A percentile compares a stretch with the other conserved stretches of the same genome.
phyloP scores from a whole-genome alignment of 108 stramenopile genomes.

The Aureococcus anophagefferens region DNA sequence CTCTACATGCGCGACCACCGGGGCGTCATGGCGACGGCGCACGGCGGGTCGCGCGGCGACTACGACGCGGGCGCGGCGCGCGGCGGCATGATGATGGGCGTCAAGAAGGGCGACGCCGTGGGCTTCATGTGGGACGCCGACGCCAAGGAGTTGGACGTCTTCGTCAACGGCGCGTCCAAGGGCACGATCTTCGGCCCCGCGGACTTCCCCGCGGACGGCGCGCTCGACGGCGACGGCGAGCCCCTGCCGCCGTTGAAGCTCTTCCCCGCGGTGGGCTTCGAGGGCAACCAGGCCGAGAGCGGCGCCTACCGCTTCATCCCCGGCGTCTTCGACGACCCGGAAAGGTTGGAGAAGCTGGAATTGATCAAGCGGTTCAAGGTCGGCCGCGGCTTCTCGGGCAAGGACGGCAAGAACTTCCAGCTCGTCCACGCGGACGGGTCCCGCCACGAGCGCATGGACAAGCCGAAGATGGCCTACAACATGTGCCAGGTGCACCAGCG shows the following conservation, averaged over 20 bases:
- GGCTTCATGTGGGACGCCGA: too few species aligned
- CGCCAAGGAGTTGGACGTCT: too few species aligned
- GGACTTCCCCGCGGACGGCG: background rate
- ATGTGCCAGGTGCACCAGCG: background rate
- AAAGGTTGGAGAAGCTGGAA: background rate
- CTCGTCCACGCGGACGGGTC: background rate
- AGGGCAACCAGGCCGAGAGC: background rate
- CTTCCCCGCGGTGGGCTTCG: background rate
- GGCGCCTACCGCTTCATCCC: background rate
- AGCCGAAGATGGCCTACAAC: background rate
- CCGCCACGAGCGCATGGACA: background rate
- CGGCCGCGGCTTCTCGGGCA: background rate
- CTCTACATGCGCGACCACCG: background rate
- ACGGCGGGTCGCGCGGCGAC: too few species aligned
- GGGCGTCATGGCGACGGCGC: background rate
- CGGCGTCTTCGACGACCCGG: background rate
- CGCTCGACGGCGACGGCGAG: background rate
- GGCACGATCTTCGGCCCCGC: too few species aligned
- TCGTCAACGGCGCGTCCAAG: too few species aligned
- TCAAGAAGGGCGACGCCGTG: too few species aligned
- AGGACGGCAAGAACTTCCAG: background rate
- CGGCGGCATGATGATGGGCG: too few species aligned
- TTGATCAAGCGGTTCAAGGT: background rate
- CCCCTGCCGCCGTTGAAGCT: background rate
- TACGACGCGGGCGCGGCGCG: too few species aligned